phyloP scores from a whole-genome alignment of 306 rosid species.

The Prunus kanzakura region DNA sequence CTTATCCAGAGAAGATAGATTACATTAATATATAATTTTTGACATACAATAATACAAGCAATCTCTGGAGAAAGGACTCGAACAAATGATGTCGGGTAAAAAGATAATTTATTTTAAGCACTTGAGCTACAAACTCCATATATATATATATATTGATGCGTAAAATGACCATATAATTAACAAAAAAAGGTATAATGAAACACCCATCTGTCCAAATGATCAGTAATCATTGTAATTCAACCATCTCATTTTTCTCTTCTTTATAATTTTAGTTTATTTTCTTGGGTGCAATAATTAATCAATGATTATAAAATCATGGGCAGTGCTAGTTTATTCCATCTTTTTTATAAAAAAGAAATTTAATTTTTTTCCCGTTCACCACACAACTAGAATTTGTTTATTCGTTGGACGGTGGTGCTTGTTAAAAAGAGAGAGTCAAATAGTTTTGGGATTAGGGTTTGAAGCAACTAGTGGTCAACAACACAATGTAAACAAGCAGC shows the following conservation, averaged over 20 bases:
- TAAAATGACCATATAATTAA: neutral
- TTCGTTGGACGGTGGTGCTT: conserved; percentile 6
- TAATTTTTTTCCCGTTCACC: too few relatives aligned
- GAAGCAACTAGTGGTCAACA: neutral
- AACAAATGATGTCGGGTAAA: too few relatives aligned
- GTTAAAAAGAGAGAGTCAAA: conserved; percentile 6
- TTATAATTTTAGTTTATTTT: neutral
- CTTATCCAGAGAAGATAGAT: neutral
- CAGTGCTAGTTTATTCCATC: neutral
- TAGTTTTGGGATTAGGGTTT: conserved; percentile 4
- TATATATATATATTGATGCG: too few relatives aligned
- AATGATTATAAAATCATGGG: conserved; percentile 13
- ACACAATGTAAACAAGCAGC: neutral
- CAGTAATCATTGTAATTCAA: conserved; percentile 13
- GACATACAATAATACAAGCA: too few relatives aligned
- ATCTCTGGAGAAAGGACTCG: too few relatives aligned
- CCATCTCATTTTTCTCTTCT: neutral
- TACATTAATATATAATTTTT: neutral
- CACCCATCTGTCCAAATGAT: conserved; percentile 8
- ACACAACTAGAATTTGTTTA: neutral
- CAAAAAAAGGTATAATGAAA: neutral
- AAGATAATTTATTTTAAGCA: too few relatives aligned
- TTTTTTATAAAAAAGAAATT: too few relatives aligned
- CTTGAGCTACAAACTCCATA: too few relatives aligned
- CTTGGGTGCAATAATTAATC: neutral